Evolutionary conservation across 192 early-diverging fungal genomes (phyloP), one percentile per base, ranked within the genome.

Genomic region (Phycomyces nitens): DNA sequence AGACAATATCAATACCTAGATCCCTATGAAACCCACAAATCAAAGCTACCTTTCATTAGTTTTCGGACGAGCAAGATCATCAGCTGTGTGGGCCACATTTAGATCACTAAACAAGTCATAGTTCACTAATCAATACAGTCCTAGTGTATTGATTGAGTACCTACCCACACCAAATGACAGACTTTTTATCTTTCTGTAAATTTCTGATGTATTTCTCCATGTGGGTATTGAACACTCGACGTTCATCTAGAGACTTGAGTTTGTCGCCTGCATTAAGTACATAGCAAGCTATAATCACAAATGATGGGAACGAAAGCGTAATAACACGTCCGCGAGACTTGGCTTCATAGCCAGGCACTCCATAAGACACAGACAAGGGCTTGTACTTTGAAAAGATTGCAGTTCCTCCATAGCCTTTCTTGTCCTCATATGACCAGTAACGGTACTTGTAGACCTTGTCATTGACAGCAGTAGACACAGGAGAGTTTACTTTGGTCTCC

Each of bases 401-500:
- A 5, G 84, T 82, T 3, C 94, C 94, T 23, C 77, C 79, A 60
- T 93, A 90, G 21, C 90, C 90, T 75, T 94, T 94, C 60, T 90
- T 91, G 18, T 81, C 77, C 27, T 80, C 77, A 70, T 79, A 76
- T 0, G 75, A 79, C 88, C 90, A 93, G 40, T 85, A 86, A 65
- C 84, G 79, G 77, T 86, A 82, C 52, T 85, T 88, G 65, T 89
- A 93, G 44, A 70, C 70, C 62, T 81, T 80, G 55, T 80, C 75
- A 64, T 82, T 79, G 20, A 90, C 68, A 18, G 82, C 61, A 39
- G 85, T 80, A 16, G 80, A 61, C 54, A 80, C 76, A 11, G 89
- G 78, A 65, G 86, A 76, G 68, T 91, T 90, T 14, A 89, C 77
- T 73, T 94, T 96, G 50, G 89, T 93, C 67, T 94, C 94, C 69